Percentiles rank a stretch among this genome's conserved stretches.
These are phyloP conservation scores for Eragrostis curvula DNA, from an alignment of 176 grass and related monocot genomes.

Conservation along the genomic window DNA sequence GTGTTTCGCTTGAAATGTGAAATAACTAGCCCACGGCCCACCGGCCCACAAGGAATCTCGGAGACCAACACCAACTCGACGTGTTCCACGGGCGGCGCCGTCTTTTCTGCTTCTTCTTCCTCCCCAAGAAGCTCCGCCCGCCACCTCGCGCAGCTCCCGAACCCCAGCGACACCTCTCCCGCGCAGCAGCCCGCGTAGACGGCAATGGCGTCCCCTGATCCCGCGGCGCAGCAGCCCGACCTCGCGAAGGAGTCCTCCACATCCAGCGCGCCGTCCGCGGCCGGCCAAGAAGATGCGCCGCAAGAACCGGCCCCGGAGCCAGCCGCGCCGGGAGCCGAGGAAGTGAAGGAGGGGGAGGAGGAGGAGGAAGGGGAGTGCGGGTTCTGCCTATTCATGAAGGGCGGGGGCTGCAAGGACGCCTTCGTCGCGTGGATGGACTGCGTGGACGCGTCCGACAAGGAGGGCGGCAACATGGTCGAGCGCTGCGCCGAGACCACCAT, in stretches of 20 bases:
- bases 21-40: not conserved
- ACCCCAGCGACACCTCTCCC: not conserved
- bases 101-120: conserved; percentile 13
- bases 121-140: conserved; percentile 18
- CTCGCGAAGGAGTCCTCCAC: conserved; percentile 8
- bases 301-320: not conserved
- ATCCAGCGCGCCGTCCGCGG: not conserved
- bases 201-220: not conserved
- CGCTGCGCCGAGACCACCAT: conserved; percentile 63
- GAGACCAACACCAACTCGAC: not conserved
- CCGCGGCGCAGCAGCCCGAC: not conserved
- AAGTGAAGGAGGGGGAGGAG: not conserved
- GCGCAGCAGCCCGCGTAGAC: not conserved
- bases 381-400: conserved; percentile 98
- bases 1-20: not conserved
- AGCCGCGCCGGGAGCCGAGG: not conserved
- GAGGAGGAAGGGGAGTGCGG: conserved; percentile 81
- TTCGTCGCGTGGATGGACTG: conserved; percentile 87
- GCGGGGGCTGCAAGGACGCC: conserved; percentile 72
- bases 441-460: conserved; percentile 63
- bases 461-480: conserved; percentile 63
- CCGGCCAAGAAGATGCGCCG: conserved; percentile 17
- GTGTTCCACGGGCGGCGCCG: not conserved
- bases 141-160: not conserved
- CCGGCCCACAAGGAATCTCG: not conserved